Evolutionary conservation across 768 basidiomycete genomes (phyloP).

Genomic region (Serendipita sp.): DNA sequence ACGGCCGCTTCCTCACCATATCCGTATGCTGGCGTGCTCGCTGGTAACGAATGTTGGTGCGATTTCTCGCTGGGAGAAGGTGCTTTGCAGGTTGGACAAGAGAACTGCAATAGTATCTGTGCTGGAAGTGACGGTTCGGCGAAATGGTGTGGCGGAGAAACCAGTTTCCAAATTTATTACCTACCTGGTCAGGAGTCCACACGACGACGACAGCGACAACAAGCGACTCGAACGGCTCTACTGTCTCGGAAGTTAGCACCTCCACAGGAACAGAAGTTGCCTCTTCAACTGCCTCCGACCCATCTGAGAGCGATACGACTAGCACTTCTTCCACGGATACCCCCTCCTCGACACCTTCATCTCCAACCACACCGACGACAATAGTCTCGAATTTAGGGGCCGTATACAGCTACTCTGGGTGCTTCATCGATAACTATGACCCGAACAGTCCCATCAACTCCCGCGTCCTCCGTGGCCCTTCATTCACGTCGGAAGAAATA

Average conservation of each 20-base stretch:
- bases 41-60: not conserved
- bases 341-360: not conserved
- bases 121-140: not conserved
- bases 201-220: not conserved
- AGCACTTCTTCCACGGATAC: not conserved
- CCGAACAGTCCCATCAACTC: not conserved
- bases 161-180: not conserved
- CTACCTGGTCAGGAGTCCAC: not conserved
- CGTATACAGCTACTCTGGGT: not conserved
- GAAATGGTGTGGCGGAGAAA: not conserved
- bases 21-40: not conserved
- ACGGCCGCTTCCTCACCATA: not conserved
- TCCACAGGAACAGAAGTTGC: not conserved
- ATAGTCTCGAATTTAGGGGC: not conserved
- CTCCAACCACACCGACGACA: not conserved
- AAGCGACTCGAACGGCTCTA: not conserved
- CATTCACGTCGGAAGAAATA: not conserved
- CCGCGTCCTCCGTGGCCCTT: not conserved
- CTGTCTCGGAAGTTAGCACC: not conserved
- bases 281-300: not conserved
- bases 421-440: not conserved
- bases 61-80: not conserved
- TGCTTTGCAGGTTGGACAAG: not conserved
- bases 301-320: not conserved
- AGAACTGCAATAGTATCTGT: not conserved